phyloP scores from a whole-genome alignment of 495 filamentous ascomycete genomes.

The Venustampulla echinocandica region DNA sequence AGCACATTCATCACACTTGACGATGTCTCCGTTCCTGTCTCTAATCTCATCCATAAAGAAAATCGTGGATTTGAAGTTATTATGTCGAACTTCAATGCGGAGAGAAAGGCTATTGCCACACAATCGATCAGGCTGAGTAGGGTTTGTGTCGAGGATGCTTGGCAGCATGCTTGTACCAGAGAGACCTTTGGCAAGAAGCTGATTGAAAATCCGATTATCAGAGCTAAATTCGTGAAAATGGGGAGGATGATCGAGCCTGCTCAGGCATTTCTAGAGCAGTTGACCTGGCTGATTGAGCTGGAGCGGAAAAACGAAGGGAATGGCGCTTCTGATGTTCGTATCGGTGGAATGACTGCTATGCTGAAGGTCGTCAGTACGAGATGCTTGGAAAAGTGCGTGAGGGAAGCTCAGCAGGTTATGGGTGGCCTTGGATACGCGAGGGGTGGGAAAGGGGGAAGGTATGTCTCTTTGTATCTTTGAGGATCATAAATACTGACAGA shows the following conservation, averaged over 20 bases:
- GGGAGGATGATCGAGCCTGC: constrained; percentile 41
- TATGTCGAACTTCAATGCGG: constrained; percentile 45
- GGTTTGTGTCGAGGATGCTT: constrained; percentile 40
- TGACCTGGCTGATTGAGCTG: constrained; percentile 24
- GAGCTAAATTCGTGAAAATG: constrained; percentile 41
- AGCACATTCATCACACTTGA: constrained; percentile 41
- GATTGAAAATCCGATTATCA: constrained; percentile 37
- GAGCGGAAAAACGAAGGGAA: constrained; percentile 31
- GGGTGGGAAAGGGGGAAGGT: constrained; percentile 27
- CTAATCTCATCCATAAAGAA: constrained; percentile 36
- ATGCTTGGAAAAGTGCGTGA: constrained; percentile 21
- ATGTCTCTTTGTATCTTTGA: not conserved
- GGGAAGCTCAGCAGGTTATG: constrained; percentile 26
- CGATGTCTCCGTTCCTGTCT: constrained; percentile 37
- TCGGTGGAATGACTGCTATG: constrained; percentile 36
- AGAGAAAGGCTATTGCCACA: constrained; percentile 35
- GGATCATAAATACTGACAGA: not conserved
- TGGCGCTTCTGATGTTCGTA: constrained; percentile 31
- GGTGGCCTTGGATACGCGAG: constrained; percentile 27
- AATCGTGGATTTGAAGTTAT: constrained; percentile 42
- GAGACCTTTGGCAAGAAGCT: constrained; percentile 42
- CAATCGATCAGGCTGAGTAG: constrained; percentile 36
- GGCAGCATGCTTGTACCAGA: constrained; percentile 38
- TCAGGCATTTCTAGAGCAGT: constrained; percentile 40
- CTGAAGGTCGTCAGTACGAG: constrained; percentile 22